phyloP scores from a whole-genome alignment of 2,329 filamentous ascomycete species.

The Sclerotinia nivalis region DNA sequence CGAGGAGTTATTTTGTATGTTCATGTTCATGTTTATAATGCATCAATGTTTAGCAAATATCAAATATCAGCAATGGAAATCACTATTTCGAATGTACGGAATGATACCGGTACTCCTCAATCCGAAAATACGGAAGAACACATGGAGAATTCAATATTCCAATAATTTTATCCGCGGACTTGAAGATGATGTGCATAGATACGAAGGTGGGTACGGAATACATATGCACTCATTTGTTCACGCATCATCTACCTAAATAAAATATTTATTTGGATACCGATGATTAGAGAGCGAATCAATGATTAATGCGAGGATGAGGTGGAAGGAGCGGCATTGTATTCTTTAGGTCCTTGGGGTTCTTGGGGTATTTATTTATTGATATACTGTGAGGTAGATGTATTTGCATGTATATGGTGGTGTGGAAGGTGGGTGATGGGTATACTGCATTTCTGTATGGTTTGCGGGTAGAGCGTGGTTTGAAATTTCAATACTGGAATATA shows the following conservation, averaged over 20 bases:
- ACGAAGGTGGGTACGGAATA: background rate
- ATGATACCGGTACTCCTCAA: background rate
- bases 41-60: background rate
- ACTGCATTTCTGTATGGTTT: background rate
- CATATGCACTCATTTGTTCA: background rate
- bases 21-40: background rate
- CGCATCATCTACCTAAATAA: background rate
- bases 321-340: too few species aligned
- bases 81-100: too few species aligned
- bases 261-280: too few species aligned
- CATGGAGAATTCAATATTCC: background rate
- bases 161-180: background rate
- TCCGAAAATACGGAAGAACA: background rate
- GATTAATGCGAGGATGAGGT: too few species aligned
- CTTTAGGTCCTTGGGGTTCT: too few species aligned
- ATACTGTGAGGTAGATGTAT: background rate
- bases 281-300: too few species aligned
- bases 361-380: too few species aligned
- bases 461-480: background rate
- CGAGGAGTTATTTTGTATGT: background rate
- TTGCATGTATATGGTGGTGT: background rate
- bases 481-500: too few species aligned
- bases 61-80: background rate
- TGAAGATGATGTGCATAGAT: background rate
- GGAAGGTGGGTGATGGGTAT: background rate